Evolutionary conservation across 73 alveolate genomes (phyloP).

Genomic region (Paramecium tetraurelia): DNA sequence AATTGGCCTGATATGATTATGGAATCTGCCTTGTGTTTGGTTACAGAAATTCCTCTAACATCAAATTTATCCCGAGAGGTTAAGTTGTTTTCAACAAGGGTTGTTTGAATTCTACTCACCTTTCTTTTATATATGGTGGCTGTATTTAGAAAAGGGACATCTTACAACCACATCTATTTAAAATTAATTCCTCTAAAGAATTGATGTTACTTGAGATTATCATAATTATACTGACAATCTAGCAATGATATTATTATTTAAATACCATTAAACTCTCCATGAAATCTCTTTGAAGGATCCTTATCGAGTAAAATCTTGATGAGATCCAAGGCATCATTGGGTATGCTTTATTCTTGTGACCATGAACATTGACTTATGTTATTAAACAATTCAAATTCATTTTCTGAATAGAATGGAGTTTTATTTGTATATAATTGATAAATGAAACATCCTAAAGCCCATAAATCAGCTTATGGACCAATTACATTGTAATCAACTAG

Average conservation of each 20-base stretch:
- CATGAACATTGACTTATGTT: background rate
- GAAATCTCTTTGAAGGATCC: background rate
- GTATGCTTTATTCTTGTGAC: background rate
- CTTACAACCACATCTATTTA: constrained; percentile 13
- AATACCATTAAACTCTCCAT: background rate
- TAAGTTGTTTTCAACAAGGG: background rate
- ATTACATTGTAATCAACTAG: background rate
- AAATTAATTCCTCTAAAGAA: constrained; percentile 18
- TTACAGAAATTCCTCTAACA: background rate
- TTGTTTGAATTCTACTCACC: background rate
- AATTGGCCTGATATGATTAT: background rate
- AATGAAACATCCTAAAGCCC: background rate
- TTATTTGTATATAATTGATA: background rate
- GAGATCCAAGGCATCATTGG: background rate
- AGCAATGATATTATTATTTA: background rate
- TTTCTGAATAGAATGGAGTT: background rate
- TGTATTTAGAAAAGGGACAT: background rate
- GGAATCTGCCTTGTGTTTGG: background rate
- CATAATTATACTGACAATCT: background rate
- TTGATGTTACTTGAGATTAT: background rate
- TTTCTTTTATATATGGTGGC: background rate
- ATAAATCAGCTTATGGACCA: background rate
- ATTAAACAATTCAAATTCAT: background rate
- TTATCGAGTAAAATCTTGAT: background rate
- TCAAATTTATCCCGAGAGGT: background rate